These are phyloP conservation scores for Mycena sanguinolenta DNA, from an alignment of 768 basidiomycete genomes.

Conservation along the genomic window DNA sequence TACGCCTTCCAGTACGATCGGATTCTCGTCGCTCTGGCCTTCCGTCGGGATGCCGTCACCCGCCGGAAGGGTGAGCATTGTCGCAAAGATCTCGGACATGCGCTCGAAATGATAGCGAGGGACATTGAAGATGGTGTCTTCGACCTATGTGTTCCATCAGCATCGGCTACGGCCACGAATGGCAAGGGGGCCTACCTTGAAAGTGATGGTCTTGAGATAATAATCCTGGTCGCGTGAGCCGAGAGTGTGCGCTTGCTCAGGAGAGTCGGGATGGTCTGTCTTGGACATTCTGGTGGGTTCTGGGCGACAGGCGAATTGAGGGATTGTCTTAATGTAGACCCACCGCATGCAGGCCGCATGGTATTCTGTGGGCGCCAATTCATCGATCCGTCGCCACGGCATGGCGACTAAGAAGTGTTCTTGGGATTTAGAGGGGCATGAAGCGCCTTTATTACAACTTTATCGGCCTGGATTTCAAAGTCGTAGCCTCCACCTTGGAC, in stretches of 20 bases:
- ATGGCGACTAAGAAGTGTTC: neutral
- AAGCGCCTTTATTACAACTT: neutral
- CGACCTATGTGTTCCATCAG: conserved; percentile 46
- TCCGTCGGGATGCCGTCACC: conserved; percentile 38
- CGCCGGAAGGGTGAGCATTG: conserved; percentile 49
- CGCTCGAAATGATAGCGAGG: conserved; percentile 50
- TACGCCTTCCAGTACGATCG: conserved; percentile 45
- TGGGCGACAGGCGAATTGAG: neutral
- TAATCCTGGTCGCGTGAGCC: neutral
- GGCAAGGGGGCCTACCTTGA: neutral
- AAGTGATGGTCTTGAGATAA: neutral
- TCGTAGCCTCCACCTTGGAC: no score
- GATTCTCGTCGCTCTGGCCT: conserved; percentile 45
- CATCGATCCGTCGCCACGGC: neutral
- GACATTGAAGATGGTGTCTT: conserved; percentile 54
- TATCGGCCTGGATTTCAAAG: neutral
- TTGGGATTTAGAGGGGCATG: neutral
- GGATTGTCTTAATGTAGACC: neutral
- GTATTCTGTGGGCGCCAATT: neutral
- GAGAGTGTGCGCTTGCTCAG: neutral
- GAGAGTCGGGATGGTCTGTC: neutral
- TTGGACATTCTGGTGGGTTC: neutral
- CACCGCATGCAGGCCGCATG: neutral
- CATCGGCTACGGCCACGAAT: neutral
- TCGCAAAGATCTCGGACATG: conserved; percentile 50